A percentile compares a stretch with the other conserved stretches of the same genome.
Evolutionary conservation across 108 stramenopile genomes (phyloP).

Genomic region (Discostella stelligeroides): DNA sequence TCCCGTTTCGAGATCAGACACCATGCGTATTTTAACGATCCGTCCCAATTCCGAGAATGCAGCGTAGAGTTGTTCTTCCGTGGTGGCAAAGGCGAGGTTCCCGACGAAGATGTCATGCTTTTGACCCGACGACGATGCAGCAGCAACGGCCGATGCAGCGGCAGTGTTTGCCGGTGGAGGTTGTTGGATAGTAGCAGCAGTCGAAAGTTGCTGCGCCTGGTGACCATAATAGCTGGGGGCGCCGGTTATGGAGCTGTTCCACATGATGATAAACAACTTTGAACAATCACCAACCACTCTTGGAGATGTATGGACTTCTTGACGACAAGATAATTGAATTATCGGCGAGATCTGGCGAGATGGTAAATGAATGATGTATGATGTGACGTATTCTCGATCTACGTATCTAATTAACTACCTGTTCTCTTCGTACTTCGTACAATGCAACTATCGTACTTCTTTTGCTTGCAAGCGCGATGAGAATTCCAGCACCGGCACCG

Average conservation of each 20-base stretch:
- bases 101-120: slow-evolving; percentile 92
- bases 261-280: slow-evolving; percentile 18
- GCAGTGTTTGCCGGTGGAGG: background rate
- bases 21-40: slow-evolving; percentile 90
- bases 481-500: too few species aligned
- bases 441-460: too few species aligned
- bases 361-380: too few species aligned
- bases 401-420: too few species aligned
- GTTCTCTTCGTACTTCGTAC: too few species aligned
- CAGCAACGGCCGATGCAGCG: background rate
- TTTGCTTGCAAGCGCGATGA: too few species aligned
- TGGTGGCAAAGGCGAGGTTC: slow-evolving; percentile 91
- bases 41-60: slow-evolving; percentile 91
- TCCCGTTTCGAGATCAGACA: slow-evolving; percentile 92
- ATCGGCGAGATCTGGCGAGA: too few species aligned
- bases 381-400: too few species aligned
- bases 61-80: slow-evolving; percentile 89
- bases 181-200: background rate
- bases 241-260: slow-evolving; percentile 3
- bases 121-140: slow-evolving; percentile 18
- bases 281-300: too few species aligned
- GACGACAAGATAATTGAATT: too few species aligned
- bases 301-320: too few species aligned
- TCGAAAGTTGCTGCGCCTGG: background rate
- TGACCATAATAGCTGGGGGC: slow-evolving; percentile 10